These are phyloP conservation scores for Oryza rufipogon DNA, from an alignment of 176 grass and related monocot species.

Conservation along the genomic window DNA sequence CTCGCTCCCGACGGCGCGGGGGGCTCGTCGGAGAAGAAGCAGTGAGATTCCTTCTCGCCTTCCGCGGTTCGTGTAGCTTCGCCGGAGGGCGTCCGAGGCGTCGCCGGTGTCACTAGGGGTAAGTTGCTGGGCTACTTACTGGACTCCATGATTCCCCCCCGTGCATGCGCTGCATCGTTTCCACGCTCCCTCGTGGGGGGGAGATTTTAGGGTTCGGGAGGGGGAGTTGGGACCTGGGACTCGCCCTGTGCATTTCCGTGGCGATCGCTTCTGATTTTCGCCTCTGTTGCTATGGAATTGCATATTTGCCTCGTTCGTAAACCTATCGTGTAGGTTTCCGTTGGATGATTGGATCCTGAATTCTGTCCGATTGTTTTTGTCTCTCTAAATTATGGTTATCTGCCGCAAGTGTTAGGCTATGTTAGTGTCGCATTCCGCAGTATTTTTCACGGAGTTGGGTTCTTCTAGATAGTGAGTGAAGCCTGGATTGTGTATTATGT, in stretches of 20 bases:
- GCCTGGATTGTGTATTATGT: not conserved
- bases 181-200: not conserved
- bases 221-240: not conserved
- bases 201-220: not conserved
- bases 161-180: not conserved
- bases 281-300: not conserved
- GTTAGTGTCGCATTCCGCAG: too few species aligned
- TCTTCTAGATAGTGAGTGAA: not conserved
- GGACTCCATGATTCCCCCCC: not conserved
- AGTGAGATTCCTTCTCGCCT: too few species aligned
- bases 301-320: not conserved
- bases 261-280: not conserved
- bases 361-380: not conserved
- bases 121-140: not conserved
- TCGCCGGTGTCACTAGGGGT: not conserved
- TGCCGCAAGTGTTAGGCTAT: not conserved
- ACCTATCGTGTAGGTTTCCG: not conserved
- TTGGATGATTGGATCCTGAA: not conserved
- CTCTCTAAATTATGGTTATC: conserved; percentile 13
- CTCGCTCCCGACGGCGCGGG: too few species aligned
- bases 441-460: not conserved
- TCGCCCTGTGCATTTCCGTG: not conserved
- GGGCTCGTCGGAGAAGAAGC: not conserved
- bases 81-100: not conserved
- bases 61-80: not conserved